These are phyloP conservation scores for Camelina laxa DNA, from an alignment of 345 rosid genomes.

Conservation along the genomic window DNA sequence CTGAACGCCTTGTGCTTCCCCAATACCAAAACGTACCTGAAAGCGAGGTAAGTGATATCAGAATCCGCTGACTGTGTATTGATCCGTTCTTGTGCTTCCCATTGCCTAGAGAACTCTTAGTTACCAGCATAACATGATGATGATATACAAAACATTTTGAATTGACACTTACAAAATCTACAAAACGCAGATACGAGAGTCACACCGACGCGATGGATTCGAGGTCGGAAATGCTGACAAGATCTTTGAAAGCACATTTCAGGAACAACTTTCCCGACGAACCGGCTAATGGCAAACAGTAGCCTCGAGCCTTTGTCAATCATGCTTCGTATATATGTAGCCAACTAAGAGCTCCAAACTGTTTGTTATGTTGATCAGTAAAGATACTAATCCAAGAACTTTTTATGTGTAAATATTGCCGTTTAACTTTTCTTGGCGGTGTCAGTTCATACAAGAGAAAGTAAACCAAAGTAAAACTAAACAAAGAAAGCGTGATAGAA, in stretches of 20 bases:
- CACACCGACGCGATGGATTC: constrained; percentile 81
- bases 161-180: not conserved
- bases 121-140: not conserved
- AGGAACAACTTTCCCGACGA: constrained; percentile 35
- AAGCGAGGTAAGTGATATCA: constrained; percentile 53
- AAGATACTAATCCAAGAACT: not conserved
- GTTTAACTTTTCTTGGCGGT: not conserved
- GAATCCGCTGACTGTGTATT: not conserved
- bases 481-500: too few relatives aligned
- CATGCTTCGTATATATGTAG: constrained; percentile 31
- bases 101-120: not conserved
- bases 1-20: constrained; percentile 92
- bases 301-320: not conserved
- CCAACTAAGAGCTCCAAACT: constrained; percentile 30
- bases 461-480: not conserved
- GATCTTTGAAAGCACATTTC: constrained; percentile 88
- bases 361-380: constrained; percentile 28
- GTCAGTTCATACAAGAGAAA: not conserved
- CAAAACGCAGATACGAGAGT: constrained; percentile 62
- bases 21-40: constrained; percentile 57
- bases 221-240: constrained; percentile 97
- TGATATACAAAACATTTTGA: constrained; percentile 24
- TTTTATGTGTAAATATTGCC: not conserved
- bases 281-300: constrained; percentile 14
- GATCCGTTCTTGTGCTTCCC: not conserved